Conservation (phyloP, 495 filamentous ascomycete species). For the Penicillium pancosmium region DNA sequence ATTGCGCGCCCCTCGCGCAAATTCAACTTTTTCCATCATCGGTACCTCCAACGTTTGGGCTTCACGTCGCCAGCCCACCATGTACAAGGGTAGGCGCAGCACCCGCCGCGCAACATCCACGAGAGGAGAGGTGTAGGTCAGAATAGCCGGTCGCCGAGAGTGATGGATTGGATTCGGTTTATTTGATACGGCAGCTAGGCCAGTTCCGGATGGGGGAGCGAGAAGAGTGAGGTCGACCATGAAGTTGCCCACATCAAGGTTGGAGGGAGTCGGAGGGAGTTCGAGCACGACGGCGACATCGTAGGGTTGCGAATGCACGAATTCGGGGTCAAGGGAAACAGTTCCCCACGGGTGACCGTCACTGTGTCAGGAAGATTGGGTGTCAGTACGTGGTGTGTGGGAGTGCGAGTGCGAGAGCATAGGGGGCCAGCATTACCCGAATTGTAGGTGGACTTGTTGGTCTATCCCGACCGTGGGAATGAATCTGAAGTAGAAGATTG, state of each 20-base stretch:
- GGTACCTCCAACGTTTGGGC: constrained; percentile 60
- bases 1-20: constrained; percentile 56
- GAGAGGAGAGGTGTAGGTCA: constrained; percentile 67
- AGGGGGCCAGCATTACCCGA: constrained; percentile 56
- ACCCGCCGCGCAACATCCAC: constrained; percentile 53
- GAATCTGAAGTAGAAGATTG: constrained; percentile 78
- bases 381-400: constrained; percentile 2
- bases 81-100: constrained; percentile 59
- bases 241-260: constrained; percentile 76
- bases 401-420: not conserved
- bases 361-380: constrained; percentile 18
- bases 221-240: constrained; percentile 81
- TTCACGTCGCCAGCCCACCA: constrained; percentile 58
- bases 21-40: constrained; percentile 73
- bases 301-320: constrained; percentile 55
- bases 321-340: constrained; percentile 38
- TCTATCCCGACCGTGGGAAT: constrained; percentile 72
- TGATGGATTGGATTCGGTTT: constrained; percentile 38
- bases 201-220: constrained; percentile 36
- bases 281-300: constrained; percentile 73
- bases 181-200: constrained; percentile 24
- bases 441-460: constrained; percentile 77
- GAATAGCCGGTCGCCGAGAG: constrained; percentile 63
- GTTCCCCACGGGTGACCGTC: constrained; percentile 49
- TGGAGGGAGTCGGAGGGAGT: constrained; percentile 62